These are phyloP conservation scores for Cyphellophora europaea DNA, from an alignment of 2,329 filamentous ascomycete species.

Conservation along the genomic window DNA sequence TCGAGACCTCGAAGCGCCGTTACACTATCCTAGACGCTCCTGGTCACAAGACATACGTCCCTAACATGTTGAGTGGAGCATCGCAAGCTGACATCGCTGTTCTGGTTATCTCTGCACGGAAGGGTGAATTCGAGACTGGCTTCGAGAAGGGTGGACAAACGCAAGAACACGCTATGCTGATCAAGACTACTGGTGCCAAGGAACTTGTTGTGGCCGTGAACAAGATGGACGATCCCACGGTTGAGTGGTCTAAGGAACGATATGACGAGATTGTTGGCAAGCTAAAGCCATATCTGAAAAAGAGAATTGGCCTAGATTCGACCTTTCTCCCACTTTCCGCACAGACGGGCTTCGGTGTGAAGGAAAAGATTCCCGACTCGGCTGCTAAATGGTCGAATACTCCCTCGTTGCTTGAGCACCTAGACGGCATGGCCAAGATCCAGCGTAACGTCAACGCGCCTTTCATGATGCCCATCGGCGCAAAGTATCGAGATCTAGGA, in stretches of 20 bases:
- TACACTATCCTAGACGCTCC: conserved; percentile 97
- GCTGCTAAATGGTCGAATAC: conserved; percentile 76
- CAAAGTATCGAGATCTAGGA: conserved; percentile 95
- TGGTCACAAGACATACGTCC: conserved; percentile 95
- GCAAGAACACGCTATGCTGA: conserved; percentile 92
- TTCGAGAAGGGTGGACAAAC: conserved; percentile 94
- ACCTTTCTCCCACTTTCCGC: conserved; percentile 95
- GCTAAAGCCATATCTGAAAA: conserved; percentile 75
- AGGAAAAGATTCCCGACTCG: conserved; percentile 71
- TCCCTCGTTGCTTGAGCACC: conserved; percentile 84
- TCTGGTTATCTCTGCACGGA: conserved; percentile 89
- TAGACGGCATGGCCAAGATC: conserved; percentile 85
- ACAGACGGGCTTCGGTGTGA: conserved; percentile 77
- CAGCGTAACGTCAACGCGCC: conserved; percentile 95
- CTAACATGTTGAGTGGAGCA: conserved; percentile 94
- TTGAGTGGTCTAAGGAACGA: conserved; percentile 87
- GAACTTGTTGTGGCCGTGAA: conserved; percentile 92
- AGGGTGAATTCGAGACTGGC: conserved; percentile 97
- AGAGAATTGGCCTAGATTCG: conserved; percentile 60
- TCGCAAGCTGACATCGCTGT: conserved; percentile 91
- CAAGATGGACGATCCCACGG: conserved; percentile 98
- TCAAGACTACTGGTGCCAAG: conserved; percentile 96
- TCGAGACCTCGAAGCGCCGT: conserved; percentile 90
- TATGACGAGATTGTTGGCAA: conserved; percentile 92
- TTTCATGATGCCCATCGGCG: conserved; percentile 97